These are phyloP conservation scores for Pseudocercospora fuligena DNA, from an alignment of 2,329 filamentous ascomycete species.

Conservation along the genomic window DNA sequence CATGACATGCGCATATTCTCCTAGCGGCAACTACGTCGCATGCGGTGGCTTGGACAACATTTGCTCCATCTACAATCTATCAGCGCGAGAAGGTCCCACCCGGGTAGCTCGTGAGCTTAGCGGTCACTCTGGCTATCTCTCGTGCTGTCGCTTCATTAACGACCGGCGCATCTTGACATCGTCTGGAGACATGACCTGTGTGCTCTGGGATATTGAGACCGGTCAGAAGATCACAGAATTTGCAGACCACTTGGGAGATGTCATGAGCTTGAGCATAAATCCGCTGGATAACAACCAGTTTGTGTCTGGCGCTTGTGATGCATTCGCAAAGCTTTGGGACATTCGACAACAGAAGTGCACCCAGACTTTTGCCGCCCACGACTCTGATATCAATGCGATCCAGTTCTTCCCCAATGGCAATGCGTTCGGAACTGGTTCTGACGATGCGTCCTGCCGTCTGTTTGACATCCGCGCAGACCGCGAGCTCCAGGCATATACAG, in stretches of 20 bases:
- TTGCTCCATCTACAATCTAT: constrained; percentile 99
- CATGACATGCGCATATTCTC: constrained; percentile 99
- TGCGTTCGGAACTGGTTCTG: constrained; percentile 96
- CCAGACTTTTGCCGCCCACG: constrained; percentile 97
- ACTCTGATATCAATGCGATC: constrained; percentile 99
- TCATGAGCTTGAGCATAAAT: constrained; percentile 99
- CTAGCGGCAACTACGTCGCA: constrained; percentile 96
- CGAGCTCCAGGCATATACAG: constrained; percentile 71
- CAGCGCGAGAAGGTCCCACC: constrained; percentile 94
- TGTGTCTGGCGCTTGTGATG: constrained; percentile 98
- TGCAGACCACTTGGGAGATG: constrained; percentile 95
- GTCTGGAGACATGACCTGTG: constrained; percentile 99
- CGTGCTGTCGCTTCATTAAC: constrained; percentile 98
- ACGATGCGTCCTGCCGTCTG: constrained; percentile 94
- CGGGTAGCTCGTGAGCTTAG: constrained; percentile 94
- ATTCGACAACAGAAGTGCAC: constrained; percentile 97
- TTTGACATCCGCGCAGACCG: constrained; percentile 98
- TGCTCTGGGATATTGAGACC: constrained; percentile 99
- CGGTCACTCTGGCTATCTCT: constrained; percentile 94
- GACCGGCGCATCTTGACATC: constrained; percentile 97
- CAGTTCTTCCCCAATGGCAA: constrained; percentile 99
- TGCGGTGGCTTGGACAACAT: constrained; percentile 99
- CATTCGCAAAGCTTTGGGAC: constrained; percentile 98
- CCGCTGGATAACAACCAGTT: constrained; percentile 99
- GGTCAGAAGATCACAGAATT: constrained; percentile 97